These are phyloP conservation scores for Sphagnum contortum DNA, from an alignment of 225 moss, liverwort and hornwort genomes.

Conservation along the genomic window DNA sequence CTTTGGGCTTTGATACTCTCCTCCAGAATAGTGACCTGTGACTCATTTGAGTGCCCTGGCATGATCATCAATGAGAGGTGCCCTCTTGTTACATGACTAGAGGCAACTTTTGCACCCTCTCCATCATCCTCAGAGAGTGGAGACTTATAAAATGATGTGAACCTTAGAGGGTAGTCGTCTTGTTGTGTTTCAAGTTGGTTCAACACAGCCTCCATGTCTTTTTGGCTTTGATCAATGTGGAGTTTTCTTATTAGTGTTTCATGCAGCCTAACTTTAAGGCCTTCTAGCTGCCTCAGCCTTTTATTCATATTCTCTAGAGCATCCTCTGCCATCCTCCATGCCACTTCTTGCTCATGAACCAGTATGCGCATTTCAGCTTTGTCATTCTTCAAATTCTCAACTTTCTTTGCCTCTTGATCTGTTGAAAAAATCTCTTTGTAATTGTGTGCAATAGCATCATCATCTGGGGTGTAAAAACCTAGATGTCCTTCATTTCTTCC, in stretches of 20 bases:
- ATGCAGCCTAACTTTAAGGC: conserved; percentile 29
- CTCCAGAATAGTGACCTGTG: too few species aligned
- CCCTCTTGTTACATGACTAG: too few species aligned
- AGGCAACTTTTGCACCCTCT: too few species aligned
- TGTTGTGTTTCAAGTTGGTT: conserved; percentile 14
- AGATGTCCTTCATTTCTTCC: background rate
- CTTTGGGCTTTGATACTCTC: too few species aligned
- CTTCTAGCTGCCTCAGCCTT: conserved; percentile 35
- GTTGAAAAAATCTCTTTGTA: background rate
- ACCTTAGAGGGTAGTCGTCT: conserved; percentile 23
- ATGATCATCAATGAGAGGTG: too few species aligned
- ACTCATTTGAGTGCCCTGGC: too few species aligned
- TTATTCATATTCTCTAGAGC: conserved; percentile 36
- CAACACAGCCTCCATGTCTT: conserved; percentile 11
- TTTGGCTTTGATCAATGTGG: background rate
- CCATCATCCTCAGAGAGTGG: conserved; percentile 19
- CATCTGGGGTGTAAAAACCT: background rate
- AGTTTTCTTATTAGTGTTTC: conserved; percentile 17
- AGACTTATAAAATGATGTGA: conserved; percentile 24
- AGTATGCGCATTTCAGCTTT: conserved; percentile 33
- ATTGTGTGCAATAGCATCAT: background rate
- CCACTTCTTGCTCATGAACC: conserved; percentile 32
- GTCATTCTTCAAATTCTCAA: conserved; percentile 23
- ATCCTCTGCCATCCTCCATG: conserved; percentile 40
- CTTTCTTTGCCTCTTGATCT: background rate